Conservation (phyloP, 106 monocot species). For the Acanthochlamys bracteata region DNA sequence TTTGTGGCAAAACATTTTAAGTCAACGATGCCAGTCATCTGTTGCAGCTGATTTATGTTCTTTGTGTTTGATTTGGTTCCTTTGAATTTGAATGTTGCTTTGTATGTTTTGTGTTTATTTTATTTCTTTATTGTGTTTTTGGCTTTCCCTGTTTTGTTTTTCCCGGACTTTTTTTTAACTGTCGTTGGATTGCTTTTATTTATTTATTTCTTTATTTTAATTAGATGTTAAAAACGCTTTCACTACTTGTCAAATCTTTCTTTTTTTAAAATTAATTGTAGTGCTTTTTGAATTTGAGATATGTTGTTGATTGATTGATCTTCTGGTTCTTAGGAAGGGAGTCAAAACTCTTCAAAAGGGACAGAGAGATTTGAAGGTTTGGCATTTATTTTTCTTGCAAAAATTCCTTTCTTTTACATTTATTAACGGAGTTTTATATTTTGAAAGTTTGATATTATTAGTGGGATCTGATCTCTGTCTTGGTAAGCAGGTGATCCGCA, state of each 20-base stretch:
- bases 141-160: background rate
- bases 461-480: conserved; percentile 12
- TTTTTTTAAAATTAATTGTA: background rate
- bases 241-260: background rate
- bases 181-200: background rate
- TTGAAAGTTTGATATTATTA: conserved; percentile 1
- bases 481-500: conserved; percentile 23
- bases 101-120: too few relatives aligned
- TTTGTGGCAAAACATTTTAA: background rate
- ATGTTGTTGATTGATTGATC: conserved; percentile 6
- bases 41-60: too few relatives aligned
- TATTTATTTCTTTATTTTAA: background rate
- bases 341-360: conserved; percentile 45
- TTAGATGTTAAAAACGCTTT: too few relatives aligned
- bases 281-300: background rate
- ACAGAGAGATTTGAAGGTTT: conserved; percentile 45
- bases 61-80: too few relatives aligned
- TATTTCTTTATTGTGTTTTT: background rate
- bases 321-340: conserved; percentile 42
- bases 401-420: conserved; percentile 17
- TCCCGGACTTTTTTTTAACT: background rate
- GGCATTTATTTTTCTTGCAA: background rate
- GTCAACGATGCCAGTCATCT: background rate
- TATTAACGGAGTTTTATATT: conserved; percentile 16
- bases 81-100: too few relatives aligned